Evolutionary conservation across 305 asterid species (phyloP).

Genomic region (Solanum hybrid): DNA sequence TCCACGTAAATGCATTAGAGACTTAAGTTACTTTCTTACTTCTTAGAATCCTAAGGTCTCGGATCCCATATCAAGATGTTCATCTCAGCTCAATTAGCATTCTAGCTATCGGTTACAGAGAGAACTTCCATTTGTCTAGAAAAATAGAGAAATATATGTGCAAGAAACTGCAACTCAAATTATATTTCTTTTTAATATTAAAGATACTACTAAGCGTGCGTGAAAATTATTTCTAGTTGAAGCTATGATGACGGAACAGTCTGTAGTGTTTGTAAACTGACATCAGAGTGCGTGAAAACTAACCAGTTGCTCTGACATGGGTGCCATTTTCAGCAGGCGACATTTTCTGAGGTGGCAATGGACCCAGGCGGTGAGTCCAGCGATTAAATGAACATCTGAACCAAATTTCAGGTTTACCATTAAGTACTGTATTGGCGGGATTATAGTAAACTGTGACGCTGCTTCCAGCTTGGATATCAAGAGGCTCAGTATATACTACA

Average conservation of each 20-base stretch:
- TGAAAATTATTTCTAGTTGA: not conserved
- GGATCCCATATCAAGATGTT: not conserved
- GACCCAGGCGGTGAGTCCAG: conserved; percentile 90
- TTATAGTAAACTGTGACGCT: conserved; percentile 70
- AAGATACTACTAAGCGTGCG: not conserved
- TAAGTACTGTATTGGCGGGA: conserved; percentile 78
- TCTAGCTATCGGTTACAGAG: not conserved
- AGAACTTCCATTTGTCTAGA: not conserved
- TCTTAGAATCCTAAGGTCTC: not conserved
- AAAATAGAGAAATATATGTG: not conserved
- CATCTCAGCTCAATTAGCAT: not conserved
- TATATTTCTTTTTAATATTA: not conserved
- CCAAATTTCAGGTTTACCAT: conserved; percentile 94
- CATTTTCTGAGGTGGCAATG: conserved; percentile 83
- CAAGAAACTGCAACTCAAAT: not conserved
- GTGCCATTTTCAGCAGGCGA: conserved; percentile 57
- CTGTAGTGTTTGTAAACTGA: not conserved
- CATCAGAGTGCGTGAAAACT: conserved; percentile 12
- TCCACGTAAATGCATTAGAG: not conserved
- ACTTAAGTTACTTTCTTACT: not conserved
- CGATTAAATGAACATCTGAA: conserved; percentile 94
- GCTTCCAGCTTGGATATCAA: conserved; percentile 84
- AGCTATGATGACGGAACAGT: not conserved
- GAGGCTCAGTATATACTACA: conserved; percentile 86
- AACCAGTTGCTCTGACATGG: conserved; percentile 74